A percentile compares a stretch with the other conserved stretches of the same genome.
phyloP scores from a whole-genome alignment of 805 yeast genomes.

The Metschnikowia sp. region DNA sequence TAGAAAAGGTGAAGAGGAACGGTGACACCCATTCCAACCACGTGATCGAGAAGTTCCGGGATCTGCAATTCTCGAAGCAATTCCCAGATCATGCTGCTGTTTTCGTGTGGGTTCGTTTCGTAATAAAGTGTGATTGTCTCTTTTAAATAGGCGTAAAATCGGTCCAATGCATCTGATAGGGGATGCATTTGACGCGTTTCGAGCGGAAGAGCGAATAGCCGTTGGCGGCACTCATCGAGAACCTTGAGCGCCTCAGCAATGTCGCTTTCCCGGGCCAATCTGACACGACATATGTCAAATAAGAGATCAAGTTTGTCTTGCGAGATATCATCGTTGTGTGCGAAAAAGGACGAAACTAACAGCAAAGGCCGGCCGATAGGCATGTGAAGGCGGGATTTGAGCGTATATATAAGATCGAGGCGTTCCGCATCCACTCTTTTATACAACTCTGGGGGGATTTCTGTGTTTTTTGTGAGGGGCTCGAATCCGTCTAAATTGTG shows the following conservation, averaged over 20 bases:
- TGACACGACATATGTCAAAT: background rate
- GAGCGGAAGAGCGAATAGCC: slow-evolving; percentile 5
- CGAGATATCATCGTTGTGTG: background rate
- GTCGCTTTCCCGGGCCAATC: background rate
- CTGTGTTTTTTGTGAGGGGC: slow-evolving; percentile 1
- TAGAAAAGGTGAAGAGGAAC: slow-evolving; percentile 12
- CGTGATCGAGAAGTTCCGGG: slow-evolving; percentile 16
- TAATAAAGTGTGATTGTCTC: slow-evolving; percentile 1
- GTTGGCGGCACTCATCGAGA: slow-evolving; percentile 6
- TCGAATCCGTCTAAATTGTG: slow-evolving; percentile 3
- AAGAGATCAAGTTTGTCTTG: background rate
- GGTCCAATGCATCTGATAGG: slow-evolving; percentile 3
- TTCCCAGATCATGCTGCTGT: slow-evolving; percentile 12
- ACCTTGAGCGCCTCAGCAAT: slow-evolving; percentile 7
- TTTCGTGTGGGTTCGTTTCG: background rate
- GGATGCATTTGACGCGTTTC: slow-evolving; percentile 7
- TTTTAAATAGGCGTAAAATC: slow-evolving; percentile 2
- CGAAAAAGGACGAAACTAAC: slow-evolving; percentile 7
- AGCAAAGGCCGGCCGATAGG: slow-evolving; percentile 1
- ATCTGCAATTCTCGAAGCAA: slow-evolving; percentile 11
- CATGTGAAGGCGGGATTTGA: slow-evolving; percentile 3
- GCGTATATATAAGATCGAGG: slow-evolving; percentile 1
- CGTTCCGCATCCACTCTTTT: background rate
- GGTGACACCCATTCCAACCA: slow-evolving; percentile 13
- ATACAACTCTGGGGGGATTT: background rate